Conservation (phyloP, 2,329 filamentous ascomycete genomes). For the Venturia oleaginea region DNA sequence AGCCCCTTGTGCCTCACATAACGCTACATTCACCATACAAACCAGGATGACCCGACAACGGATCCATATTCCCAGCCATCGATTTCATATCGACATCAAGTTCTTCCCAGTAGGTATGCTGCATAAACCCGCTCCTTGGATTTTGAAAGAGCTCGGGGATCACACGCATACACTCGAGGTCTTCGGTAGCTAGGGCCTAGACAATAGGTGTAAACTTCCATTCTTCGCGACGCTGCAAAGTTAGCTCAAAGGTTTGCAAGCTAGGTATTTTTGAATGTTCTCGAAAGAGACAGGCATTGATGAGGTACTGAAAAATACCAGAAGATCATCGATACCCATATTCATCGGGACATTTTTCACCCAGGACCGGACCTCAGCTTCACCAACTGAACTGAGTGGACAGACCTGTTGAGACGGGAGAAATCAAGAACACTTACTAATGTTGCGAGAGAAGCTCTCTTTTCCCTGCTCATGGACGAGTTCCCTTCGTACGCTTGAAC, state of each 20-base stretch:
- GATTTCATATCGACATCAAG: slow-evolving; percentile 14
- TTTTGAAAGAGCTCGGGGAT: slow-evolving; percentile 25
- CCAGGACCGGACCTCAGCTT: too few relatives aligned
- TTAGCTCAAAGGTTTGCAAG: neutral
- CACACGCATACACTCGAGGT: slow-evolving; percentile 26
- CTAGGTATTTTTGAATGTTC: neutral
- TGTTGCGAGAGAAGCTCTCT: slow-evolving; percentile 20
- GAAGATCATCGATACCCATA: too few relatives aligned
- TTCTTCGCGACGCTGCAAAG: too few relatives aligned
- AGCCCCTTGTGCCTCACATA: too few relatives aligned
- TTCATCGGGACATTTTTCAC: too few relatives aligned
- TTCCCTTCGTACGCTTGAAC: slow-evolving; percentile 23
- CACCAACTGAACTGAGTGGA: neutral
- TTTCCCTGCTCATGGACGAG: slow-evolving; percentile 17
- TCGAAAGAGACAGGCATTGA: too few relatives aligned
- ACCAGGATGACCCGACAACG: too few relatives aligned
- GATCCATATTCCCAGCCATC: too few relatives aligned
- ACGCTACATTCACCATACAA: too few relatives aligned
- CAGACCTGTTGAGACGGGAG: neutral
- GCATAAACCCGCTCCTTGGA: slow-evolving; percentile 20
- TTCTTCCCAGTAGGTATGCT: slow-evolving; percentile 29
- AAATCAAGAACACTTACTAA: slow-evolving; percentile 15
- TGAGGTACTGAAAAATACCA: too few relatives aligned
- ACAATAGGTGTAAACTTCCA: too few relatives aligned
- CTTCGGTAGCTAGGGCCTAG: slow-evolving; percentile 17